These are phyloP conservation scores for Pseudozyma pruni DNA, from an alignment of 1,284 basidiomycete species.

Conservation along the genomic window DNA sequence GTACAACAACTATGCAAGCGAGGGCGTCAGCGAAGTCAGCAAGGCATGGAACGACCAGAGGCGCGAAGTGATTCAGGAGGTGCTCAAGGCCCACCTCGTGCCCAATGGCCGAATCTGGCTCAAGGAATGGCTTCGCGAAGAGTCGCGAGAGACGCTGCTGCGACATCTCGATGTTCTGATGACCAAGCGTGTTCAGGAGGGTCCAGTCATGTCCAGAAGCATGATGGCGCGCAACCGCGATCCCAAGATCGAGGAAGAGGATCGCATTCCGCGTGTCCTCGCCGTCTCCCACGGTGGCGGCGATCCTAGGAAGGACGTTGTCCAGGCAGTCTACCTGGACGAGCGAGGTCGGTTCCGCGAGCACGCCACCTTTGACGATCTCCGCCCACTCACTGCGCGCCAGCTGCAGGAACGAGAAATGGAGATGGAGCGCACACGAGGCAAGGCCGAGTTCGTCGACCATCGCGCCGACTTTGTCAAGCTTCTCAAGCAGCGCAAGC, in stretches of 20 bases:
- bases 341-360: conserved; percentile 88
- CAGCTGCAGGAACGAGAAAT: conserved; percentile 71
- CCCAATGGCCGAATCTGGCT: conserved; percentile 87
- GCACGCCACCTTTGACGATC: conserved; percentile 83
- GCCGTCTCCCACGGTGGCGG: conserved; percentile 95
- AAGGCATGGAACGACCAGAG: conserved; percentile 94
- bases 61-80: conserved; percentile 79
- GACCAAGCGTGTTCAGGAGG: conserved; percentile 70
- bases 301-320: conserved; percentile 88
- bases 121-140: conserved; percentile 86
- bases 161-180: conserved; percentile 56
- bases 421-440: conserved; percentile 69
- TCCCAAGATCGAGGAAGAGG: conserved; percentile 72
- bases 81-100: conserved; percentile 81
- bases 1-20: conserved; percentile 84
- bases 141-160: conserved; percentile 78
- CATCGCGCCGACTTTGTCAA: conserved; percentile 77
- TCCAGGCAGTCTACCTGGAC: conserved; percentile 86
- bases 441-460: conserved; percentile 71
- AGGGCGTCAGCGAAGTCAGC: conserved; percentile 84
- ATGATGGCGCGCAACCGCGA: conserved; percentile 59
- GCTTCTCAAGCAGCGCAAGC: conserved; percentile 81
- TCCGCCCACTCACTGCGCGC: conserved; percentile 51
- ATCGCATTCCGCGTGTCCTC: conserved; percentile 83
- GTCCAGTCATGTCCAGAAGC: conserved; percentile 75